Base-by-base conservation (phyloP, 2,329 filamentous ascomycete species). In the Fusarium napiforme region DNA sequence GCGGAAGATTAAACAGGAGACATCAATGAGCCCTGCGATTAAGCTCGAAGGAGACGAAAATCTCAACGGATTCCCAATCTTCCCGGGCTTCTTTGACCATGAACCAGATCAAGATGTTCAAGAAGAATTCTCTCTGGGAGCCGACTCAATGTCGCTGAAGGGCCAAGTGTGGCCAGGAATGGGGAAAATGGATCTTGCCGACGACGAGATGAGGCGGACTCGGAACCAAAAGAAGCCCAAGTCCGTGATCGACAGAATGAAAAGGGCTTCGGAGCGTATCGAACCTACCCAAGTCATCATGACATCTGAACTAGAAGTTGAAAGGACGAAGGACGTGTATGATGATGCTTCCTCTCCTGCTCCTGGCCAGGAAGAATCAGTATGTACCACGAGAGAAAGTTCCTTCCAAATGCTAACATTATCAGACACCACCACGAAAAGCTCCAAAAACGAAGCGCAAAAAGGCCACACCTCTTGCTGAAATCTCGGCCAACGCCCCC, bases 161-260 rank as follows among this genome's bases (percentile, higher is more conserved):
- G 93, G 93, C 5, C 84, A 91, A n/a, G 84, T 90, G 52, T 94
- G 91, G 87, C 91, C 92, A 6, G 93, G 93, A 23, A 95, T 95
- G 93, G 88, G 89, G 60, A 87, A 94, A n/a, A 95, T 95, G 79
- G 93, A 96, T 80, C 90, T 93, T 60, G 93, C 93, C 9, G 93
- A 91, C 9, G 87, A 90, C 21, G 89, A 92, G 69, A 92, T 93
- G 86, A 92, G 90, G 75, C 88, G 91, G 50, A 93, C 90, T 83
- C 87, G 93, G 58, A 95, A 95, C 79, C 93, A 96, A 81, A 90
- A 92, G 76, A 96, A 96, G 80, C 89, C 92, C 60, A 87, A 85
- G n/a, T 91, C 90, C 2, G 90, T 94, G n/a, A 83, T 94, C 28
- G 85, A 89, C 62, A 88, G 89, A 66, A 90, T 96, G 81, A 87